Evolutionary conservation across 495 filamentous ascomycete genomes (phyloP).

Genomic region (Barbatosphaeria neglecta): DNA sequence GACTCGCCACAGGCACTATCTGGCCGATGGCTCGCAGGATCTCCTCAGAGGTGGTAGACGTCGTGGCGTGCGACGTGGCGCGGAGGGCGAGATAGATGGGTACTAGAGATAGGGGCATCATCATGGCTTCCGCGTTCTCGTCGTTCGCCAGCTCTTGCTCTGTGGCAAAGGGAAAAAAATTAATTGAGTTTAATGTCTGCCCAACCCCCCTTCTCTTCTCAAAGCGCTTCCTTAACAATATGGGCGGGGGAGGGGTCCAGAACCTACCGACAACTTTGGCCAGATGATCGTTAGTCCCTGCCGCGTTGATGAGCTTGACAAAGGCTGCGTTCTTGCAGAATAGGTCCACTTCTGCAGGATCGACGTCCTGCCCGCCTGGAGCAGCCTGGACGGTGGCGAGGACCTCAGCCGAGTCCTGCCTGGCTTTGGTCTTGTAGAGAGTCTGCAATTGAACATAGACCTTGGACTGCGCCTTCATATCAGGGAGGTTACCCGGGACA

Average conservation of each 20-base stretch:
- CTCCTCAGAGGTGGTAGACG: constrained; percentile 33
- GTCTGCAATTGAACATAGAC: constrained; percentile 90
- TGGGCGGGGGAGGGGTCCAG: too few relatives aligned
- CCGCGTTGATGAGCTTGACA: constrained; percentile 66
- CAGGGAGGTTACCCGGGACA: constrained; percentile 76
- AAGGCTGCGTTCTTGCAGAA: constrained; percentile 96
- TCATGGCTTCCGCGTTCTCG: constrained; percentile 25
- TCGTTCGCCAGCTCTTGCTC: constrained; percentile 27
- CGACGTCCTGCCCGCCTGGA: constrained; percentile 41
- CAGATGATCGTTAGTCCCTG: constrained; percentile 15
- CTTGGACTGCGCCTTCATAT: constrained; percentile 94
- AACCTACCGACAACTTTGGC: constrained; percentile 21
- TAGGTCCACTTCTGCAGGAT: constrained; percentile 69
- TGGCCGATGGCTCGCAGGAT: constrained; percentile 23
- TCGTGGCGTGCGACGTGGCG: constrained; percentile 31
- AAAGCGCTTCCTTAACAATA: background rate
- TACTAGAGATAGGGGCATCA: constrained; percentile 52
- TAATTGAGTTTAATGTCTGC: constrained; percentile 1
- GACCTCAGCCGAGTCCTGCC: constrained; percentile 68
- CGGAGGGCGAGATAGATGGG: constrained; percentile 66
- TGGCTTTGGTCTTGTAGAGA: constrained; percentile 85
- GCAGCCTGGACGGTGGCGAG: constrained; percentile 51
- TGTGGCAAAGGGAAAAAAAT: constrained; percentile 10
- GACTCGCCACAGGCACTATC: constrained; percentile 30
- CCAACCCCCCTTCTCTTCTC: constrained; percentile 1